phyloP scores from a whole-genome alignment of 257 asterid species.

The Catharanthus roseus region DNA sequence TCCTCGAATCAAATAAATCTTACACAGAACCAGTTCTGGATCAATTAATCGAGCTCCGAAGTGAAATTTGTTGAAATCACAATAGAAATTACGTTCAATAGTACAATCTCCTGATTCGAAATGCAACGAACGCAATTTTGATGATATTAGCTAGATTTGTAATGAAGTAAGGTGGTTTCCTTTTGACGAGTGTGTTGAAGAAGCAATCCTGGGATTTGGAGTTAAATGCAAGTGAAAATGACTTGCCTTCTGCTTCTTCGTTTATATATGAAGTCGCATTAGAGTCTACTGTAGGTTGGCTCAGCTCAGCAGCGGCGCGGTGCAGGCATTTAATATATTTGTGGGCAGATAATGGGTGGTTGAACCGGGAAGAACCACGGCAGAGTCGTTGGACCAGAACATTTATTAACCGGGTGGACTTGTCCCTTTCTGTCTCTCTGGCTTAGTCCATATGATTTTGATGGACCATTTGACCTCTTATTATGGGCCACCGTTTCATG shows the following conservation, averaged over 20 bases:
- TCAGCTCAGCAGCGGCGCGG: neutral
- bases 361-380: slow-evolving; percentile 3
- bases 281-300: neutral
- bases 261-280: neutral
- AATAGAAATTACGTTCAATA: neutral
- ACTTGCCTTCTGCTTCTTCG: slow-evolving; percentile 25
- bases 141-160: slow-evolving; percentile 29
- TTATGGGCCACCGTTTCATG: too few relatives aligned
- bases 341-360: slow-evolving; percentile 2
- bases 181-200: slow-evolving; percentile 27
- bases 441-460: neutral
- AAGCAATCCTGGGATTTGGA: slow-evolving; percentile 56
- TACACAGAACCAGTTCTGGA: neutral
- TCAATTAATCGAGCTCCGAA: neutral
- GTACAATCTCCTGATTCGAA: neutral
- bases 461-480: too few relatives aligned
- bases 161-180: slow-evolving; percentile 27
- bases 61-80: neutral
- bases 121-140: neutral
- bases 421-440: slow-evolving; percentile 6
- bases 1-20: neutral
- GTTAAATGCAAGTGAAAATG: slow-evolving; percentile 33
- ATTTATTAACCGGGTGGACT: neutral
- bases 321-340: neutral
- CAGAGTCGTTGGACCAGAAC: neutral